A percentile compares a stretch with the other conserved stretches of the same genome.
Conservation (phyloP, 768 basidiomycete genomes). For the Clavaria fumosa region DNA sequence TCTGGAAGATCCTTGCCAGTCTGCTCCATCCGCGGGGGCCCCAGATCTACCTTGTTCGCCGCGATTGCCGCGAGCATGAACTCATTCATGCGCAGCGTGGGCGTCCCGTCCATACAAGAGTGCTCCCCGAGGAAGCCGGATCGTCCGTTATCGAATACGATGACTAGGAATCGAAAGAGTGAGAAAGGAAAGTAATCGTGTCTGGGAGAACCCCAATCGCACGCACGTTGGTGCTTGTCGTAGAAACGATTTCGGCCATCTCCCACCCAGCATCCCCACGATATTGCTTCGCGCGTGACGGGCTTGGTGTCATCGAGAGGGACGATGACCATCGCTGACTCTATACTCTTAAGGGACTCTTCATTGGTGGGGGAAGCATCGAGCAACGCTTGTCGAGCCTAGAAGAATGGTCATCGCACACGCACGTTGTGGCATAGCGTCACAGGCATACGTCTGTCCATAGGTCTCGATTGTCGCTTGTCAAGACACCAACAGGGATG, state of each 20-base stretch:
- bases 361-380: slow-evolving; percentile 51
- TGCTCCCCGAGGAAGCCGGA: slow-evolving; percentile 87
- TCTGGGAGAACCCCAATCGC: neutral
- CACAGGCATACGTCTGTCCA: slow-evolving; percentile 59
- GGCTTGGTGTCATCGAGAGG: slow-evolving; percentile 76
- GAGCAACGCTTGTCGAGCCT: slow-evolving; percentile 43
- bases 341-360: slow-evolving; percentile 58
- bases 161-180: slow-evolving; percentile 34
- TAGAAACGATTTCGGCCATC: slow-evolving; percentile 86
- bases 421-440: neutral
- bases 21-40: slow-evolving; percentile 26
- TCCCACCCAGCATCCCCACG: slow-evolving; percentile 78
- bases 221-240: slow-evolving; percentile 89
- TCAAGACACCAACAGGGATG: slow-evolving; percentile 64
- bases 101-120: slow-evolving; percentile 88
- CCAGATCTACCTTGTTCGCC: slow-evolving; percentile 60
- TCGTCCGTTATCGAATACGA: slow-evolving; percentile 90
- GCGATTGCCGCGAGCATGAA: slow-evolving; percentile 72
- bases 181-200: no score
- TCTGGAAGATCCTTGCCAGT: slow-evolving; percentile 26
- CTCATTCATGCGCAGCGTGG: slow-evolving; percentile 91
- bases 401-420: neutral
- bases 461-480: slow-evolving; percentile 74
- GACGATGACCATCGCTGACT: slow-evolving; percentile 79
- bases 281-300: slow-evolving; percentile 65